Evolutionary conservation across 768 basidiomycete genomes (phyloP), one percentile per base, ranked within the genome.

Genomic region (Naematelia aurantialba): DNA sequence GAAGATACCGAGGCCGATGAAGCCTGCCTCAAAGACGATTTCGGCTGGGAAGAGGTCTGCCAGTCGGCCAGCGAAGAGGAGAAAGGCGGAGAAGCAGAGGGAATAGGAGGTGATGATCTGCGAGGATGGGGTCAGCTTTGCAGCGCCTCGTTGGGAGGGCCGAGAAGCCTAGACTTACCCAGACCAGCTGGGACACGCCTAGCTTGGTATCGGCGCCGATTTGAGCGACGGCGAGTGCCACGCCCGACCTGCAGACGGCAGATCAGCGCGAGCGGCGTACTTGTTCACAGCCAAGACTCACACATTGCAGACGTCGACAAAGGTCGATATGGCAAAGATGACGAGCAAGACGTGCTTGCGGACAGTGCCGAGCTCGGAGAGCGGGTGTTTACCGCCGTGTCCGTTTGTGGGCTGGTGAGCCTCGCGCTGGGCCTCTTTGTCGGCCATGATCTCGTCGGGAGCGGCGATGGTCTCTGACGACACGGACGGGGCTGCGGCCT

Each of bases 21-120:
- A 68, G 5, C 84, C 83, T 0, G 55, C 52, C 24, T 81, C 61
- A 65, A 84, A 83, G 34, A 78, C 72, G 39, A 62, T 74, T 69
- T 81, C 63, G 39, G 75, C 68, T 1, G 71, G 69, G 62, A 68
- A 76, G 24, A 76, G 51, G 50, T 76, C 75, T 13, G 71, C 46
- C 0, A 76, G 57, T 30, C 75, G 61, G 44, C 75, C 75, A 4
- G 68, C 63, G 58, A 74, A 74, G 27, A 76, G 68, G 24, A 73
- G 61, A 63, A 76, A 70, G 2, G 68, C 61, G 47, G 62, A 56
- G 49, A 68, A 73, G 31, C 55, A 59, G 4, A 73, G 52, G 4
- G 62, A 63, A 48, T 73, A 70, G 1, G 63, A 51, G 5, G 70
- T 72, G 58, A 69, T 73, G 58, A 70, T 68, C 65, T 66, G 17